These are phyloP conservation scores for Kodamaea laetipori DNA, from an alignment of 805 yeast genomes.

Conservation along the genomic window DNA sequence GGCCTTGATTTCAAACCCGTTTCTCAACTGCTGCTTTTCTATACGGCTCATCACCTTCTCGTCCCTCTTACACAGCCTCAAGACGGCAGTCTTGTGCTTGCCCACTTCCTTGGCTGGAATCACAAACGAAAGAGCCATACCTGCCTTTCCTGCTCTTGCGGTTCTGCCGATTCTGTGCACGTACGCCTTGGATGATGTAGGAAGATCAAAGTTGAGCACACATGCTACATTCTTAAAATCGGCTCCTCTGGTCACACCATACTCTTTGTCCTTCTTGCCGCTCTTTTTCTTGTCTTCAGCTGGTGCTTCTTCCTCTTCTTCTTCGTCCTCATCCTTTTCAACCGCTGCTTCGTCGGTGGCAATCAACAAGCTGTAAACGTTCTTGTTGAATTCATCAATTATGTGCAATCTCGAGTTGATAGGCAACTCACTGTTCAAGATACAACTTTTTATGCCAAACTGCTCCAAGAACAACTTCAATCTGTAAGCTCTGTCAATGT, in stretches of 20 bases:
- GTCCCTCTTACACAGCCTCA: conserved; percentile 73
- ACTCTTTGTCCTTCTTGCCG: conserved; percentile 65
- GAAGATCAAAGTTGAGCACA: conserved; percentile 92
- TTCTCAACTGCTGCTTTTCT: conserved; percentile 69
- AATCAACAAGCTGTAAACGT: conserved; percentile 80
- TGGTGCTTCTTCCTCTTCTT: conserved; percentile 23
- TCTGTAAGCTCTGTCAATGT: conserved; percentile 93
- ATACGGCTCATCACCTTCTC: conserved; percentile 82
- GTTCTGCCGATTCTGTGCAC: conserved; percentile 96
- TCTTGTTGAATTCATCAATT: conserved; percentile 92
- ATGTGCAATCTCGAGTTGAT: conserved; percentile 90
- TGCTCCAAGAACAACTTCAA: conserved; percentile 89
- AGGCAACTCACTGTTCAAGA: conserved; percentile 90
- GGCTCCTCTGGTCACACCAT: conserved; percentile 95
- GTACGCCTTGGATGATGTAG: conserved; percentile 84
- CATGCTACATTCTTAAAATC: conserved; percentile 96
- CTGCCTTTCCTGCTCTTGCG: conserved; percentile 95
- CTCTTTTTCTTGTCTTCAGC: conserved; percentile 24
- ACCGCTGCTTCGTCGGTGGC: conserved; percentile 88
- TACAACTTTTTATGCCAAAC: conserved; percentile 87
- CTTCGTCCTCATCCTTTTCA: conserved; percentile 49
- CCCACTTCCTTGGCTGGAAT: conserved; percentile 83
- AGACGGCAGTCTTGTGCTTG: conserved; percentile 78
- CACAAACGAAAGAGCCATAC: conserved; percentile 92
- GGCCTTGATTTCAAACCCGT: conserved; percentile 77